Percentiles rank a stretch among this genome's conserved stretches.
These are phyloP conservation scores for Ustilago trichophora DNA, from an alignment of 1,284 basidiomycete genomes.

Conservation along the genomic window DNA sequence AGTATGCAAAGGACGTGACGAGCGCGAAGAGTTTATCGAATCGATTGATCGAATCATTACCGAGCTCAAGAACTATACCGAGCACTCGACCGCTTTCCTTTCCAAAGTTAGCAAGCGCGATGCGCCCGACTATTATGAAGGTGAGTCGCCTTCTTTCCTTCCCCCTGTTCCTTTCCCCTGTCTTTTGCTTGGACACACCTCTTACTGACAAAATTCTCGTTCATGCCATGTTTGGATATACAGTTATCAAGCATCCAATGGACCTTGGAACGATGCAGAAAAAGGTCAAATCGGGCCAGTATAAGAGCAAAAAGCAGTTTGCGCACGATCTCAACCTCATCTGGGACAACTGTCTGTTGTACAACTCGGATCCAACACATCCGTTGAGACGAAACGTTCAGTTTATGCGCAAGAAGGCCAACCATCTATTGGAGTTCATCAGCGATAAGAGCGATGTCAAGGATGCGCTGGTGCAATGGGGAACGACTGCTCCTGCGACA, in stretches of 20 bases:
- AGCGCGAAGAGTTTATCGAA: slow-evolving; percentile 63
- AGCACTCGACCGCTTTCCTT: slow-evolving; percentile 63
- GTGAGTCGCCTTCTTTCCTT: too few species aligned
- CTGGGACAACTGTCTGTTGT: slow-evolving; percentile 92
- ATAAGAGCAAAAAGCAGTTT: slow-evolving; percentile 94
- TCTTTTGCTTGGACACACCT: too few species aligned
- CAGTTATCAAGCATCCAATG: slow-evolving; percentile 72
- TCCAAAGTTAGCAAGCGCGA: slow-evolving; percentile 63
- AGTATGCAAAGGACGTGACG: slow-evolving; percentile 59
- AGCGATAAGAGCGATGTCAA: slow-evolving; percentile 80
- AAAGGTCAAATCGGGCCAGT: slow-evolving; percentile 85
- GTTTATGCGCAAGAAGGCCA: slow-evolving; percentile 63
- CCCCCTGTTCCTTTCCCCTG: too few species aligned
- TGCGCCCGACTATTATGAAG: slow-evolving; percentile 66
- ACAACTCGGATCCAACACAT: slow-evolving; percentile 80
- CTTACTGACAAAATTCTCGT: too few species aligned
- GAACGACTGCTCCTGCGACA: slow-evolving; percentile 10
- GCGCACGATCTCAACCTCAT: slow-evolving; percentile 92
- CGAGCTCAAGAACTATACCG: slow-evolving; percentile 64
- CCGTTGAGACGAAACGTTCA: slow-evolving; percentile 60
- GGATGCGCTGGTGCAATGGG: slow-evolving; percentile 60
- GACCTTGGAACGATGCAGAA: slow-evolving; percentile 90
- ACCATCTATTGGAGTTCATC: slow-evolving; percentile 80
- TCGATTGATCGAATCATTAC: slow-evolving; percentile 63
- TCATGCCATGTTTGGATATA: too few species aligned